phyloP scores from a whole-genome alignment of 2,329 filamentous ascomycete genomes.

The Fusarium protoensiforme region DNA sequence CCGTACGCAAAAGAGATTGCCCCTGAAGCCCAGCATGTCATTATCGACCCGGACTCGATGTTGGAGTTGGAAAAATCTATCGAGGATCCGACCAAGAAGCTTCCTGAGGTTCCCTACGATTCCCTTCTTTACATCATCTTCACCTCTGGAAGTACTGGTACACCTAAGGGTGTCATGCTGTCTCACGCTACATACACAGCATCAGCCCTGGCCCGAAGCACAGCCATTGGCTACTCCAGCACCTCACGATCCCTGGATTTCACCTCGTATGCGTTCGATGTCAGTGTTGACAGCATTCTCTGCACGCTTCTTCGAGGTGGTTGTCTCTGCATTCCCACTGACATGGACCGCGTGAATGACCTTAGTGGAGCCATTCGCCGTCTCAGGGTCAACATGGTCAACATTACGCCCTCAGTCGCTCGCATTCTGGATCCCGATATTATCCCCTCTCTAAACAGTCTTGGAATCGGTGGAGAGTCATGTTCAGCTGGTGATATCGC shows the following conservation, averaged over 20 bases:
- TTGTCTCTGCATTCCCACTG: constrained; percentile 65
- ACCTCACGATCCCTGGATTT: constrained; percentile 59
- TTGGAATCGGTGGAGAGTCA: constrained; percentile 63
- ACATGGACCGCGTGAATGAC: constrained; percentile 63
- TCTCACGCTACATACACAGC: constrained; percentile 60
- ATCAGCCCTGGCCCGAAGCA: constrained; percentile 42
- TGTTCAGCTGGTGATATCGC: constrained; percentile 63
- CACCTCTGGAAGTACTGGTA: constrained; percentile 73
- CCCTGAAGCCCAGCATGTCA: constrained; percentile 28
- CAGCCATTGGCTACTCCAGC: constrained; percentile 53
- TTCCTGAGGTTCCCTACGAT: constrained; percentile 55
- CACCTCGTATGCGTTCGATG: constrained; percentile 65
- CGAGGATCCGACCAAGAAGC: constrained; percentile 23
- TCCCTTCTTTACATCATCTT: constrained; percentile 68
- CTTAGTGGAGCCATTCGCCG: constrained; percentile 57
- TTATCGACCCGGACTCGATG: constrained; percentile 26
- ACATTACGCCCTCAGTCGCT: constrained; percentile 62
- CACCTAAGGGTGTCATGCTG: constrained; percentile 70
- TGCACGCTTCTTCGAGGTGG: constrained; percentile 62
- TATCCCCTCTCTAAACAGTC: constrained; percentile 57
- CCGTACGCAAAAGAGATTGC: constrained; percentile 31
- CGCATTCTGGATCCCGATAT: constrained; percentile 58
- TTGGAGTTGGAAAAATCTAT: constrained; percentile 24
- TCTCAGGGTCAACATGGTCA: constrained; percentile 59
- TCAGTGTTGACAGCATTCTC: constrained; percentile 65